These are phyloP conservation scores for Allium sativum DNA, from an alignment of 106 monocot species.

Conservation along the genomic window DNA sequence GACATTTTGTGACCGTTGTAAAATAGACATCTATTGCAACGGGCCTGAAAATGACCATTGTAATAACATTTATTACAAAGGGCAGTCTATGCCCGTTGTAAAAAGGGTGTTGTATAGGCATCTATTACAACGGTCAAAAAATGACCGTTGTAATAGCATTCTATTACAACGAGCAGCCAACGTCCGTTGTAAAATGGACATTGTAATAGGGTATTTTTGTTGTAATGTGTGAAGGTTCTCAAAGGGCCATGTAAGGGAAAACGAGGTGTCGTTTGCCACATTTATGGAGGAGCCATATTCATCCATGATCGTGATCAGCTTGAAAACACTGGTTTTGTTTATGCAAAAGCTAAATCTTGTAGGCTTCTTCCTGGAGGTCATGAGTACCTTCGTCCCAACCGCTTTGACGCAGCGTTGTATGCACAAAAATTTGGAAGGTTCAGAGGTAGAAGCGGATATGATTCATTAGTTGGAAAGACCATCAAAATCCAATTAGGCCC, in stretches of 20 bases:
- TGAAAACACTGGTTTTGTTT: constrained; percentile 95
- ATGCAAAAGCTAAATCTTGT: constrained; percentile 86
- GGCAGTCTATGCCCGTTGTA: too few species aligned
- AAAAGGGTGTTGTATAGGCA: too few species aligned
- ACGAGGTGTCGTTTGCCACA: constrained; percentile 91
- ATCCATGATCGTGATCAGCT: constrained; percentile 94
- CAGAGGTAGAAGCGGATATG: constrained; percentile 70
- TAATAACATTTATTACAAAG: too few species aligned
- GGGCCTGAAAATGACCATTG: too few species aligned
- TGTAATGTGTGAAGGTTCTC: constrained; percentile 77
- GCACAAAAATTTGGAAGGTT: constrained; percentile 44
- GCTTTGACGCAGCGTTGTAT: constrained; percentile 39
- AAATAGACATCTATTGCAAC: too few species aligned
- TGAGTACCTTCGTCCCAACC: too few species aligned
- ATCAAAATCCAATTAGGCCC: constrained; percentile 84
- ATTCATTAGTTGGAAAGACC: constrained; percentile 61
- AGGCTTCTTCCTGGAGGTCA: constrained; percentile 69
- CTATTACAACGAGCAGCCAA: too few species aligned
- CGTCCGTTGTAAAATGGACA: too few species aligned
- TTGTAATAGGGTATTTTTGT: too few species aligned
- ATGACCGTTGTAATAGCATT: too few species aligned
- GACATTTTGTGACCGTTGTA: too few species aligned
- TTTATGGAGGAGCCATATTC: constrained; percentile 76
- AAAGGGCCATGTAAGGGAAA: constrained; percentile 89
- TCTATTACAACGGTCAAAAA: too few species aligned